Percentiles rank a stretch among this genome's conserved stretches.
These are phyloP conservation scores for Rosa chinensis DNA, from an alignment of 306 rosid genomes.

Conservation along the genomic window DNA sequence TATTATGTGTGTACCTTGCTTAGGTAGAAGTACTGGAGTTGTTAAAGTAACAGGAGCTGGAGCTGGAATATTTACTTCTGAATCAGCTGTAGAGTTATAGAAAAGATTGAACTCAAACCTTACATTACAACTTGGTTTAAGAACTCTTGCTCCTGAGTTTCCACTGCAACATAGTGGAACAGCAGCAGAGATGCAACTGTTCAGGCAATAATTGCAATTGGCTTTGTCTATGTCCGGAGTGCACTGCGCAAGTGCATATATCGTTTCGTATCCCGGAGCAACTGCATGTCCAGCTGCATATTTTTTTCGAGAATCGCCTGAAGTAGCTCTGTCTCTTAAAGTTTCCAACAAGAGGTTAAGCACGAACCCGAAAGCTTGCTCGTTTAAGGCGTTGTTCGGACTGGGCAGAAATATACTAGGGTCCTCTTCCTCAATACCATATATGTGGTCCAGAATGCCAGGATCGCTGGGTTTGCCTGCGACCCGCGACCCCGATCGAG, in stretches of 20 bases:
- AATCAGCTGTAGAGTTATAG: background rate
- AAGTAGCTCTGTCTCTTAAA: background rate
- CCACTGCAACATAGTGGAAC: background rate
- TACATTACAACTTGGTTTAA: slow-evolving; percentile 10
- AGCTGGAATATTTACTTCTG: slow-evolving; percentile 31
- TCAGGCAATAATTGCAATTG: background rate
- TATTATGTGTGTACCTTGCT: background rate
- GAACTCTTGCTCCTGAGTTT: background rate
- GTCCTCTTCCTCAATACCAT: background rate
- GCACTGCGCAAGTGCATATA: slow-evolving; percentile 10
- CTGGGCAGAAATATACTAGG: background rate
- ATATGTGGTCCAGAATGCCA: background rate
- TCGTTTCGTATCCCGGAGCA: slow-evolving; percentile 1
- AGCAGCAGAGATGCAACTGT: background rate
- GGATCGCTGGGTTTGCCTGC: no score
- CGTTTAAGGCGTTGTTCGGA: background rate
- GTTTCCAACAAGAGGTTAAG: slow-evolving; percentile 1
- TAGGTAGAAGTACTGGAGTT: background rate
- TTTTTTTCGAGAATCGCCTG: background rate
- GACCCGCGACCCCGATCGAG: no score
- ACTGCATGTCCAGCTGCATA: background rate
- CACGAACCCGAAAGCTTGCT: background rate
- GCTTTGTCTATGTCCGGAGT: background rate
- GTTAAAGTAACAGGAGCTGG: no score
- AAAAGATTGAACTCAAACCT: background rate